Base-by-base conservation (phyloP, 2,329 filamentous ascomycete genomes). In the Trichoderma breve region DNA sequence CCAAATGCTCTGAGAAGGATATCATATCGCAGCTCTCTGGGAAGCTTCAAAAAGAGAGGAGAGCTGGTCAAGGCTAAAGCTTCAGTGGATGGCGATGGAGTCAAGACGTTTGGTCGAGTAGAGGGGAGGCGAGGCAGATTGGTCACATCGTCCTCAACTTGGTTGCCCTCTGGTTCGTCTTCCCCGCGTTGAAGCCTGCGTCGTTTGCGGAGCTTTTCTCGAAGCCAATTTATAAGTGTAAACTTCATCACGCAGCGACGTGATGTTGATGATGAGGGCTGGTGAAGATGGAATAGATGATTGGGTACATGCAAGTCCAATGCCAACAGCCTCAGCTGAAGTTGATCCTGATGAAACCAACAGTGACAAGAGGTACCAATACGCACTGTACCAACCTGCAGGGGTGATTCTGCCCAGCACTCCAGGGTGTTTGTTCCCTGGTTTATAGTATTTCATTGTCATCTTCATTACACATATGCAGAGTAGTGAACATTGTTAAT, bases 101-200 rank as follows among this genome's bases (percentile, higher is more conserved):
- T 51, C n/a, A 51, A 6, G 43, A 12, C 4, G 21, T 21, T 51
- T 21, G 43, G n/a, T 12, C n/a, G 43, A 51, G n/a, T 21, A 21
- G 3, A 3, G 4, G 43, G 43, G 4, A 51, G 43, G 9, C 43
- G 43, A 51, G 43, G 43, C n/a, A 21, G 43, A 12, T 51, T 12
- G 18, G 43, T 21, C 3, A 3, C 2, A 21, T 51, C 43, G 12
- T 11, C 43, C 21, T 47, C 43, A 6, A 51, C 2, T 51, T 51
- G 18, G 43, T 4, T 21, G n/a, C 21, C n/a, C 0, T 12, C 43
- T 21, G 43, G 8, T 51, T 51, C 9, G n/a, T 21, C 43, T 51
- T 21, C 2, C 1, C 1, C n/a, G 0, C 6, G 34, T 1, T 21
- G 43, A 51, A 1, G n/a, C 8, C 18, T 11, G 43, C 43, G 43